Base-by-base conservation (phyloP, 805 yeast genomes). In the Isabelozyma rhagii region DNA sequence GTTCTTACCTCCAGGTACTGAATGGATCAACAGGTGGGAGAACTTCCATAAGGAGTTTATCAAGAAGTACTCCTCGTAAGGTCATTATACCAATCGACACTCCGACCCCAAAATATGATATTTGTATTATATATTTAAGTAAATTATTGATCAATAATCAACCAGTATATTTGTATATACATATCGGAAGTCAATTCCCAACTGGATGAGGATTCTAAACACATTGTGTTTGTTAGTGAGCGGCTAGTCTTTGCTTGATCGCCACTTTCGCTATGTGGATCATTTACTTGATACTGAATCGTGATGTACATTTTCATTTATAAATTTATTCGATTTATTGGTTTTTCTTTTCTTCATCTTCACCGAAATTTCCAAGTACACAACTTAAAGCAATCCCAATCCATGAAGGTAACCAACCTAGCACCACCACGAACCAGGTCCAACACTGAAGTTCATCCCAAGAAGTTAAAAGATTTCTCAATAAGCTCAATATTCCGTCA, bases 1-100 rank as follows among this genome's bases (percentile, higher is more conserved):
- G 0, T 94, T 94, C 75, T 77, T 94, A 62, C 96, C 99, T 11
- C 97, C 98, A 13, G 98, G 97, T 41, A 78, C 81, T 25, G 93
- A 89, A 59, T 90, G 97, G 90, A 89, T 91, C 56, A 78, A 81
- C 15, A 69, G 75, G 43, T 89, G 97, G 91, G 80, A 80, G 47
- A 68, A 72, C 14, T 94, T 94, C 80, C 99, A 94, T 71, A 71
- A 75, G 43, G 68, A 74, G 43, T 94, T 94, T 65, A 81, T 87
- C 68, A 62, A 69, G 13, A 71, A 81, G 60, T 89, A 82, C 44
- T 7, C 41, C 9, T 13, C 4, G 17, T 13, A 5, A 34, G 39
- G 14, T 34, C 25, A 21, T 15, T 15, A 15, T 15, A 15, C 17
- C 25, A 21, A 21, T 6, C 25, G 6, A 21, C 25, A 21, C 6